Base-by-base conservation (phyloP, 345 rosid genomes). In the Rhodomyrtus tomentosa region DNA sequence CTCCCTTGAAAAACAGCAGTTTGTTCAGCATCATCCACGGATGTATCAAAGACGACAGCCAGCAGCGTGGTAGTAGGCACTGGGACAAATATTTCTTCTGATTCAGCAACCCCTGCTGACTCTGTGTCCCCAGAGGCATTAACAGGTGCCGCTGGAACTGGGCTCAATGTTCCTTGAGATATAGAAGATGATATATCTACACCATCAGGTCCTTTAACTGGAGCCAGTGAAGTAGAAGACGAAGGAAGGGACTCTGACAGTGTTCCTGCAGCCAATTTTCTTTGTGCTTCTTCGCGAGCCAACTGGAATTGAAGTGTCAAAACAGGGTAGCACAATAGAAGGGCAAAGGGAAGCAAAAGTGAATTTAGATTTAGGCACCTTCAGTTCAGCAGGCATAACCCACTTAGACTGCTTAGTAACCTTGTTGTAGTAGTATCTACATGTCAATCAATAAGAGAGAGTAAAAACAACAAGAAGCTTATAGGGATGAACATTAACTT, bases 361-460 rank as follows among this genome's bases (percentile, higher is more conserved):
- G 55, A 59, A 49, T 80, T 80, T 50, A 83, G 51, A 82, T 83
- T 81, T 55, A 50, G 52, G 55, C 55, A 97, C 99, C 99, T 95
- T 95, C 89, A 97, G 79, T 85, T 97, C 98, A 83, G 90, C 94
- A 80, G 99, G 99, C 86, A 95, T 91, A 86, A 89, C 90, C 99
- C 99, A 97, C 81, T 93, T 95, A 85, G 99, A 97, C 86, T 89
- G 95, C 89, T 92, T 95, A 54, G 98, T 94, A 87, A 88, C 93
- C 91, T 93, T 95, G 89, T 97, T 95, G 90, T 92, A 92, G 88
- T 90, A 95, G 88, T 93, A 97, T 91, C 99, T 97, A 89, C 86
- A 87, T 73, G 85, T 87, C 55, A 84, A 80, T 68, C 50, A 87
- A 80, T 54, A 88, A 55, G 81, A 62, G 74, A 86, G 76, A 68